These are phyloP conservation scores for Moelleriella libera DNA, from an alignment of 2,329 filamentous ascomycete genomes.

Conservation along the genomic window DNA sequence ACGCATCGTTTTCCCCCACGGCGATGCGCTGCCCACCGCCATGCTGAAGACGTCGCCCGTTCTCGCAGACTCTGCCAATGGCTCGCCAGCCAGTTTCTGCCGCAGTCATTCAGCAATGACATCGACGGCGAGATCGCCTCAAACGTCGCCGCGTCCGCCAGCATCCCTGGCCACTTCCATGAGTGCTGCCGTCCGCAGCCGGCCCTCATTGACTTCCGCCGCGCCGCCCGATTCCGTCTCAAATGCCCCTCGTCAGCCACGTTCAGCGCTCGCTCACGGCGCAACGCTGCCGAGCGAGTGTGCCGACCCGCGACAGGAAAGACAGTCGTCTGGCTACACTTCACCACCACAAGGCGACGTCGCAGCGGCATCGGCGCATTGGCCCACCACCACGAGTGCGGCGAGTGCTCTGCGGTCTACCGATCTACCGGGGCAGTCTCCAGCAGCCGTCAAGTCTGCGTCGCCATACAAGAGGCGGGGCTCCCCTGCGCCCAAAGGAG, in stretches of 20 bases:
- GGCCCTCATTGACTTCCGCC: conserved; percentile 8
- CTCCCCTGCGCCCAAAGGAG: conserved; percentile 7
- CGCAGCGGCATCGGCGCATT: background rate
- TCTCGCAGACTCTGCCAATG: conserved; percentile 34
- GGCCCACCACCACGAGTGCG: background rate
- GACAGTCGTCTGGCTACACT: background rate
- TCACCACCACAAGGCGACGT: background rate
- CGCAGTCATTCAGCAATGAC: conserved; percentile 12
- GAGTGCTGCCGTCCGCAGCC: conserved; percentile 1
- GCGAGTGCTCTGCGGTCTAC: too few relatives aligned
- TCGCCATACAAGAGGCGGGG: conserved; percentile 20
- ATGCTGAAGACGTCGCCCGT: conserved; percentile 47
- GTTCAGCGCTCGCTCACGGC: background rate
- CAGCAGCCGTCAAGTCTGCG: conserved; percentile 1
- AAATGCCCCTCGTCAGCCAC: conserved; percentile 10
- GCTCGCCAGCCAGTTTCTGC: conserved; percentile 33
- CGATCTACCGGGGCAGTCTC: background rate
- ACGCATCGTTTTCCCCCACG: conserved; percentile 3
- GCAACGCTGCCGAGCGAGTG: background rate
- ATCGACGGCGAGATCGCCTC: conserved; percentile 8
- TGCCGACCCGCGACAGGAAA: background rate
- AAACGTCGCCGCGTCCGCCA: conserved; percentile 11
- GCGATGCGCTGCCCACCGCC: conserved; percentile 37
- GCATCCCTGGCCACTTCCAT: conserved; percentile 1
- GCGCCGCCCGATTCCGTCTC: conserved; percentile 1